These are phyloP conservation scores for Anastatica hierochuntica DNA, from an alignment of 345 rosid genomes.

Conservation along the genomic window DNA sequence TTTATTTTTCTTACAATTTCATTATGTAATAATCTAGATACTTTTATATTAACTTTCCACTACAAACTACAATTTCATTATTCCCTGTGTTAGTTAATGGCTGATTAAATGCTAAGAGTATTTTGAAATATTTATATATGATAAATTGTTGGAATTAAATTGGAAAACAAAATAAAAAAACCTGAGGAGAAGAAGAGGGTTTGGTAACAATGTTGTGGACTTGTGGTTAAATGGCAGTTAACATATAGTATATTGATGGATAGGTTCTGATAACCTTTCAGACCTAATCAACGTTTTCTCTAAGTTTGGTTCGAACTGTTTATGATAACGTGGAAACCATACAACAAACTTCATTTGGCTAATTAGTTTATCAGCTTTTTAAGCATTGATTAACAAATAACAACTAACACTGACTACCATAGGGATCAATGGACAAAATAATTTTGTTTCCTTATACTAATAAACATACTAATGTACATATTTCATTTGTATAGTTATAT, in stretches of 20 bases:
- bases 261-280: constrained; percentile 23
- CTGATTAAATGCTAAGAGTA: not conserved
- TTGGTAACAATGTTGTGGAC: constrained; percentile 25
- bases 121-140: not conserved
- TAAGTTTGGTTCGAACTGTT: constrained; percentile 8
- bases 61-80: too few relatives aligned
- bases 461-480: too few relatives aligned
- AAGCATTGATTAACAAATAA: too few relatives aligned
- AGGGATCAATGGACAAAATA: too few relatives aligned
- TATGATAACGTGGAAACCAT: constrained; percentile 7
- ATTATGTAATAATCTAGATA: too few relatives aligned
- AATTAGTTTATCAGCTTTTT: not conserved
- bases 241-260: constrained; percentile 9
- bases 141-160: not conserved
- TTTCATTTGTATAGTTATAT: too few relatives aligned
- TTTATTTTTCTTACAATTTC: too few relatives aligned
- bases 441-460: too few relatives aligned
- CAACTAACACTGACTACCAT: too few relatives aligned
- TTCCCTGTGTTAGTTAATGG: not conserved
- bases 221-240: constrained; percentile 19
- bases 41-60: too few relatives aligned
- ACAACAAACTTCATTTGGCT: not conserved
- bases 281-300: constrained; percentile 21
- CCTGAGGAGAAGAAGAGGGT: not conserved
- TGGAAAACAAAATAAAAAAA: not conserved